Conservation (phyloP, 2,329 filamentous ascomycete species). For the Trichoderma sp. region DNA sequence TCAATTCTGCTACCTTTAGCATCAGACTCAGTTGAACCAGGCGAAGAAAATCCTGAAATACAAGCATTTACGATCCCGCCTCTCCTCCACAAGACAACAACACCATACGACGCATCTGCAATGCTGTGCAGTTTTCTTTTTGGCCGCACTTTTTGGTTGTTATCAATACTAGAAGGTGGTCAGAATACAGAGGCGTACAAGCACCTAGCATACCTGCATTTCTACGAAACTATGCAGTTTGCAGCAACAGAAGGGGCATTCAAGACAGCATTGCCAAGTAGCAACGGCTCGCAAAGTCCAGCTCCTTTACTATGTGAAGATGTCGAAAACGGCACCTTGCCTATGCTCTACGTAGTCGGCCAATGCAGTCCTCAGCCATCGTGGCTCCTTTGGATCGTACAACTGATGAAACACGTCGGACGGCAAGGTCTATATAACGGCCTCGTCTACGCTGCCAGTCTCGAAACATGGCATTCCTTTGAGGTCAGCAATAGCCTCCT, state of each 20-base stretch:
- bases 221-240: not conserved
- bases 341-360: slow-evolving; percentile 3
- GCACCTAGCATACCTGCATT: not conserved
- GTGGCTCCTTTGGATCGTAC: slow-evolving; percentile 1
- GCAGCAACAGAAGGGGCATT: not conserved
- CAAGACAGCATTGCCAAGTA: not conserved
- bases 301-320: not conserved
- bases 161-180: not conserved
- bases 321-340: not conserved
- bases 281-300: not conserved
- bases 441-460: not conserved
- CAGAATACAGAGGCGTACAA: not conserved
- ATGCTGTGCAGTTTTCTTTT: not conserved
- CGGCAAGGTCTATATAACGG: slow-evolving; percentile 1
- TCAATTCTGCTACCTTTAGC: not conserved
- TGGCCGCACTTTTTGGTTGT: not conserved
- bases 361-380: not conserved
- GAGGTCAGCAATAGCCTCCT: not conserved
- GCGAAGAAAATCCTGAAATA: not conserved
- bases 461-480: slow-evolving; percentile 1
- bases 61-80: not conserved
- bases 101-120: not conserved
- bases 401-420: not conserved
- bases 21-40: not conserved
- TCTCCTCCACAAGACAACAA: not conserved